Percentiles rank a stretch among this genome's conserved stretches.
These are phyloP conservation scores for Fusarium decemcellulare DNA, from an alignment of 2,329 filamentous ascomycete genomes.

Conservation along the genomic window DNA sequence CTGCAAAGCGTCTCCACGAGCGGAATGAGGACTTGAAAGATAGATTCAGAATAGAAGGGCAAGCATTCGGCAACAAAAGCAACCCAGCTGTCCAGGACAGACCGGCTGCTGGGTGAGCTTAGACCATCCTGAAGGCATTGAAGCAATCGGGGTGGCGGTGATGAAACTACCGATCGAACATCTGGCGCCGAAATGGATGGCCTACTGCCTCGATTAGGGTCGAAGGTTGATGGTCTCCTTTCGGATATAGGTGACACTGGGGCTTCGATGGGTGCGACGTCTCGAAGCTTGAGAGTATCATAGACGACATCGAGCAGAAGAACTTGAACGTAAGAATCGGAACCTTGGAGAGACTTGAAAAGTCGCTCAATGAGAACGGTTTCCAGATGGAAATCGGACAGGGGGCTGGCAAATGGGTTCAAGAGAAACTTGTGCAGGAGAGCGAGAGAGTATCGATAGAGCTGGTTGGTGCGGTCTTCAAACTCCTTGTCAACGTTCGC, in stretches of 20 bases:
- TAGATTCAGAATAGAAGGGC: constrained; percentile 84
- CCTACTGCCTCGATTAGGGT: constrained; percentile 58
- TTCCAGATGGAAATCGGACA: constrained; percentile 79
- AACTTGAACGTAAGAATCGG: constrained; percentile 81
- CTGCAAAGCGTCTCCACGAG: constrained; percentile 90
- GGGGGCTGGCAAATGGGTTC: constrained; percentile 70
- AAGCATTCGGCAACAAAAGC: constrained; percentile 86
- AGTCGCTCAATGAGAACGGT: constrained; percentile 78
- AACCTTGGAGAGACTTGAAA: constrained; percentile 69
- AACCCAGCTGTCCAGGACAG: constrained; percentile 93
- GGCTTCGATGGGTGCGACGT: constrained; percentile 56
- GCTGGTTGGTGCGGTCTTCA: constrained; percentile 68
- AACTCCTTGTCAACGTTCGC: constrained; percentile 44
- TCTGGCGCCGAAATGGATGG: constrained; percentile 55
- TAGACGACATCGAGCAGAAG: constrained; percentile 85
- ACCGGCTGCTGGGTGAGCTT: constrained; percentile 78
- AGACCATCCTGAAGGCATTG: constrained; percentile 88
- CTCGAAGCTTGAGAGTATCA: constrained; percentile 77
- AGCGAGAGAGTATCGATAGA: constrained; percentile 79
- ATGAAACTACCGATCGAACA: constrained; percentile 31
- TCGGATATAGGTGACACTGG: constrained; percentile 63
- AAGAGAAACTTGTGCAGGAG: constrained; percentile 79
- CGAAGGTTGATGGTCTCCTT: constrained; percentile 59
- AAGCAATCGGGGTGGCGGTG: constrained; percentile 81
- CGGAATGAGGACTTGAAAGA: constrained; percentile 92